Percentiles rank a stretch among this genome's conserved stretches.
These are phyloP conservation scores for Fusarium sp. DNA, from an alignment of 2,329 filamentous ascomycete species.

Conservation along the genomic window DNA sequence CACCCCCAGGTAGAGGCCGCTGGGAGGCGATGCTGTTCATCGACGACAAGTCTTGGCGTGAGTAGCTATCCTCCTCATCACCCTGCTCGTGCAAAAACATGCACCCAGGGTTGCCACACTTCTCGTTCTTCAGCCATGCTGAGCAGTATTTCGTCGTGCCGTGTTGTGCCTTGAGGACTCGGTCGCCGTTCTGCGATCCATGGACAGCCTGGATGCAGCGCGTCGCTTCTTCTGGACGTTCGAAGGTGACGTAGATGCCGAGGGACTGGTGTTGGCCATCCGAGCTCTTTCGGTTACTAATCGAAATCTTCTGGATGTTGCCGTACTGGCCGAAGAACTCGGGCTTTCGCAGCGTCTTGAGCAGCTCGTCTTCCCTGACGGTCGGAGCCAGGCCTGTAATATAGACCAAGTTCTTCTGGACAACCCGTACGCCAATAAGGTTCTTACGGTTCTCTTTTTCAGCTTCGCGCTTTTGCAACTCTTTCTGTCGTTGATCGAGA, in stretches of 20 bases:
- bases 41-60: conserved; percentile 90
- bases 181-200: conserved; percentile 89
- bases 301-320: conserved; percentile 98
- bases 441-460: conserved; percentile 97
- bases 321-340: conserved; percentile 99
- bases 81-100: conserved; percentile 98
- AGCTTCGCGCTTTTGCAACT: conserved; percentile 94
- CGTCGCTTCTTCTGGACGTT: conserved; percentile 88
- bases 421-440: conserved; percentile 91
- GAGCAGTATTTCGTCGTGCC: conserved; percentile 99
- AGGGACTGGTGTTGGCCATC: conserved; percentile 85
- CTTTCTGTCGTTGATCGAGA: conserved; percentile 85
- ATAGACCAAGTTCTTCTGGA: conserved; percentile 99
- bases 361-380: conserved; percentile 89
- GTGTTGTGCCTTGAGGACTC: conserved; percentile 79
- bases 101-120: conserved; percentile 94
- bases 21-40: conserved; percentile 91
- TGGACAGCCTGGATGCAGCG: conserved; percentile 93
- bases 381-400: conserved; percentile 94
- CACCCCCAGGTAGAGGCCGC: conserved; percentile 67
- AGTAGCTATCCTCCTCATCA: conserved; percentile 98
- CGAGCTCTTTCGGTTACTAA: conserved; percentile 89
- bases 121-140: conserved; percentile 92
- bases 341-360: conserved; percentile 87
- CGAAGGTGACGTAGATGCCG: conserved; percentile 98